A percentile compares a stretch with the other conserved stretches of the same genome.
These are phyloP conservation scores for Pythium biforme DNA, from an alignment of 352 stramenopile species.

Conservation along the genomic window DNA sequence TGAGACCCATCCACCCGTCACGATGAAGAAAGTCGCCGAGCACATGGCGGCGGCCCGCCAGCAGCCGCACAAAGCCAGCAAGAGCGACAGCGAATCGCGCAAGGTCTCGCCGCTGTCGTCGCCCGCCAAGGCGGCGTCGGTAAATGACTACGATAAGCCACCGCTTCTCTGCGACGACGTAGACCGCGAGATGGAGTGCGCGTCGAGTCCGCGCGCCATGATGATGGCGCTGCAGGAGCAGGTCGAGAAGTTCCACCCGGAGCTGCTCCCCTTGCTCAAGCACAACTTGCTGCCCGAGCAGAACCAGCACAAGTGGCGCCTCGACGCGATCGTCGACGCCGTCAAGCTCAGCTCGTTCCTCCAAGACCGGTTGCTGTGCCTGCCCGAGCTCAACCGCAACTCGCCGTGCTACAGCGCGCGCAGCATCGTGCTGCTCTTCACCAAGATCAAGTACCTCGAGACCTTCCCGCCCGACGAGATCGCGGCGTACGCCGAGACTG, in stretches of 20 bases:
- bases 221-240: constrained; percentile 39
- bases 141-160: background rate
- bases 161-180: constrained; percentile 22
- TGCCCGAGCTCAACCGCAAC: constrained; percentile 76
- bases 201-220: constrained; percentile 16
- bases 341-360: constrained; percentile 63
- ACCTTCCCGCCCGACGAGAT: constrained; percentile 64
- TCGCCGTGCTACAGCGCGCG: constrained; percentile 80
- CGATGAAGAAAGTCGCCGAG: constrained; percentile 21
- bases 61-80: background rate
- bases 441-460: constrained; percentile 82
- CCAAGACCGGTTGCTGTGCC: constrained; percentile 69
- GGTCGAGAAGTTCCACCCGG: constrained; percentile 41
- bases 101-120: constrained; percentile 25
- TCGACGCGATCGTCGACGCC: constrained; percentile 54
- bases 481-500: constrained; percentile 48
- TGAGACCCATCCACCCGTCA: background rate
- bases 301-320: constrained; percentile 30
- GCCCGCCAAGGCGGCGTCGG: background rate
- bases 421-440: constrained; percentile 78
- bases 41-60: constrained; percentile 13
- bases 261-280: constrained; percentile 62
- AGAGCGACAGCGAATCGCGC: constrained; percentile 24
- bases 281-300: constrained; percentile 34
- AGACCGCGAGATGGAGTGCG: constrained; percentile 28